phyloP scores from a whole-genome alignment of 305 asterid species.

The Solanum aculeatissimum region DNA sequence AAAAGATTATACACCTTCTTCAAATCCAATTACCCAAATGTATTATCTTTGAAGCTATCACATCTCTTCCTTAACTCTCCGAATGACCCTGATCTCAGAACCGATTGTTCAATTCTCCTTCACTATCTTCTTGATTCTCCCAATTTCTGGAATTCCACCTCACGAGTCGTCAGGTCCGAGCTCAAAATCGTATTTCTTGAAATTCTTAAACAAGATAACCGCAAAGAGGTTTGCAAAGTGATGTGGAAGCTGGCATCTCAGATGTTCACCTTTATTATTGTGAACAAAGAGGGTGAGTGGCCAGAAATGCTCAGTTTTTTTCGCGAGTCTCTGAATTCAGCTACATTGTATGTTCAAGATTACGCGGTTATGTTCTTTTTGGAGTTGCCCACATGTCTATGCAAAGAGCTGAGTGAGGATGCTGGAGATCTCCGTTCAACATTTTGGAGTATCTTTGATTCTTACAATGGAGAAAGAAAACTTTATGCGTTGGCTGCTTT shows the following conservation, averaged over 20 bases:
- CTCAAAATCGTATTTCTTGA: not conserved
- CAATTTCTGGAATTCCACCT: not conserved
- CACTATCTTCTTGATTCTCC: not conserved
- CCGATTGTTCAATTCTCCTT: not conserved
- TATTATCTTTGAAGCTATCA: not conserved
- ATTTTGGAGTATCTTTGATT: not conserved
- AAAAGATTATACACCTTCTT: not conserved
- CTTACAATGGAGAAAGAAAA: not conserved
- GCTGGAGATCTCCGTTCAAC: not conserved
- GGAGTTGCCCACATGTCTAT: not conserved
- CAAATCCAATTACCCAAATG: not conserved
- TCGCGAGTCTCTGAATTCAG: too few species aligned
- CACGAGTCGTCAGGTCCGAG: not conserved
- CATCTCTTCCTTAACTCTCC: not conserved
- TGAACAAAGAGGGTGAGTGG: too few species aligned
- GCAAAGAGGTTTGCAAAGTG: too few species aligned
- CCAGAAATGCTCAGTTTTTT: too few species aligned
- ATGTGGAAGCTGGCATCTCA: too few species aligned
- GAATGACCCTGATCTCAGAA: too few species aligned
- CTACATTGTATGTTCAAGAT: too few species aligned
- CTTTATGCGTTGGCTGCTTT: not conserved
- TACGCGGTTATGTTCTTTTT: not conserved
- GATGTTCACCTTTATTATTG: too few species aligned
- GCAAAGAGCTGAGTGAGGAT: not conserved
- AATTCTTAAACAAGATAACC: not conserved